Conservation (phyloP, 768 basidiomycete genomes). For the Leccinum aurantiacum region DNA sequence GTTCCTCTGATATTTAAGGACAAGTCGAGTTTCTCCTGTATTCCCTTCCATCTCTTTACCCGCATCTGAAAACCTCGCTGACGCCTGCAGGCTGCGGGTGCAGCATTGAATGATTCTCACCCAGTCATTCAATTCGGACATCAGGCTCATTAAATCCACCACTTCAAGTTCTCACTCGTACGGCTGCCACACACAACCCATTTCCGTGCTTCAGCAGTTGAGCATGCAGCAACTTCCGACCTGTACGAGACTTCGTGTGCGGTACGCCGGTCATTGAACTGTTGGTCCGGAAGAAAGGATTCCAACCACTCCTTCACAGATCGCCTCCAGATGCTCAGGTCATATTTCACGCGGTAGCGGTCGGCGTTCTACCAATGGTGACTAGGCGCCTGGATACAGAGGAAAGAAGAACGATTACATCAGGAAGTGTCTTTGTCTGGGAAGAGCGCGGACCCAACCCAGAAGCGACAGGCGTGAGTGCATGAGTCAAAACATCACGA, state of each 20-base stretch:
- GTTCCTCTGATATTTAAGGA: slow-evolving; percentile 32
- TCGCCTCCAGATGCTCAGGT: slow-evolving; percentile 66
- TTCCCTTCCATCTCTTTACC: slow-evolving; percentile 1
- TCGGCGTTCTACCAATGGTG: slow-evolving; percentile 61
- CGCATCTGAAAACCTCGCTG: slow-evolving; percentile 7
- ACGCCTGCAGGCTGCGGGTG: slow-evolving; percentile 21
- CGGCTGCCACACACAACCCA: slow-evolving; percentile 19
- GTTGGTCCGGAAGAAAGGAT: not conserved
- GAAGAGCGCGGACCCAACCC: slow-evolving; percentile 72
- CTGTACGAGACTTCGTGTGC: slow-evolving; percentile 59
- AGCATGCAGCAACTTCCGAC: slow-evolving; percentile 65
- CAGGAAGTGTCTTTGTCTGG: slow-evolving; percentile 81
- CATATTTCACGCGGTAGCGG: slow-evolving; percentile 71
- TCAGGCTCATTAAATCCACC: slow-evolving; percentile 31
- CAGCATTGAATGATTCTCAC: slow-evolving; percentile 30
- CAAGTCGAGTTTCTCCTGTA: slow-evolving; percentile 14
- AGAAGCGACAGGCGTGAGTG: slow-evolving; percentile 63
- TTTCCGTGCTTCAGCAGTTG: slow-evolving; percentile 11
- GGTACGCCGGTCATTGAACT: slow-evolving; percentile 19
- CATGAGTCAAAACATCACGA: slow-evolving; percentile 5
- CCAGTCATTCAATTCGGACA: slow-evolving; percentile 19
- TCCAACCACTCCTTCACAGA: slow-evolving; percentile 26
- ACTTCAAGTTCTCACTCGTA: slow-evolving; percentile 21
- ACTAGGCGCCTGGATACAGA: slow-evolving; percentile 72
- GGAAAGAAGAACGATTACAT: slow-evolving; percentile 65